Percentiles rank a stretch among this genome's conserved stretches.
Conservation (phyloP, 768 basidiomycete species). For the Lentinula lateritia region DNA sequence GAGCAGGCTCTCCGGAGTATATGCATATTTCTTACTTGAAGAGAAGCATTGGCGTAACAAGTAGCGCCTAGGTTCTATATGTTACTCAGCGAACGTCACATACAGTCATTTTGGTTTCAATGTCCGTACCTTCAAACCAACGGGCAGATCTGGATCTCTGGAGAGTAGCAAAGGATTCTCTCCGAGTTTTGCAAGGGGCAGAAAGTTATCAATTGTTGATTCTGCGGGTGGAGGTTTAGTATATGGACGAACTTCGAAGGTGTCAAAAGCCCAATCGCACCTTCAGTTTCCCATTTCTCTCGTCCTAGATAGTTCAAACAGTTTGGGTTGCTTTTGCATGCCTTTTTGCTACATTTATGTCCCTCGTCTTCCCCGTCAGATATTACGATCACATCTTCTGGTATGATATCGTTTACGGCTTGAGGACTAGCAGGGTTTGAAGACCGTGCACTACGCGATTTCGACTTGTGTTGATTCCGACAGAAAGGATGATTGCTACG, state of each 20-base stretch:
- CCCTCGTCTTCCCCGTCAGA: constrained; percentile 69
- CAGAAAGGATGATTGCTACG: constrained; percentile 50
- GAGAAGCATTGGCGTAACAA: constrained; percentile 93
- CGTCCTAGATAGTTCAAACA: constrained; percentile 89
- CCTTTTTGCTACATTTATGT: constrained; percentile 49
- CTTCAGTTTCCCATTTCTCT: constrained; percentile 72
- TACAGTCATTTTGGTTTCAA: not conserved
- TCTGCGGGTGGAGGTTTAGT: not conserved
- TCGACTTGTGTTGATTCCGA: constrained; percentile 44
- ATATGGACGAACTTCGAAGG: constrained; percentile 1
- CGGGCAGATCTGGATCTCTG: constrained; percentile 53
- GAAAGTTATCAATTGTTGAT: constrained; percentile 37
- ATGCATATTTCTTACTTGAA: constrained; percentile 53
- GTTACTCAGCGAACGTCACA: constrained; percentile 5
- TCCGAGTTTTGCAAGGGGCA: constrained; percentile 48
- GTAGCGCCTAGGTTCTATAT: constrained; percentile 90
- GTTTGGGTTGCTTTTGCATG: constrained; percentile 72
- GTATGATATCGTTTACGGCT: constrained; percentile 36
- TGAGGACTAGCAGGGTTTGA: constrained; percentile 10
- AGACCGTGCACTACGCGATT: constrained; percentile 13
- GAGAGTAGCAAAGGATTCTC: constrained; percentile 45
- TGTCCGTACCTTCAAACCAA: constrained; percentile 65
- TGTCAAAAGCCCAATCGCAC: constrained; percentile 27
- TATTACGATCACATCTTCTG: constrained; percentile 60
- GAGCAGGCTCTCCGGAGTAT: not conserved